Evolutionary conservation across 176 grass and related monocot species (phyloP).

Genomic region (Zea luxurians): DNA sequence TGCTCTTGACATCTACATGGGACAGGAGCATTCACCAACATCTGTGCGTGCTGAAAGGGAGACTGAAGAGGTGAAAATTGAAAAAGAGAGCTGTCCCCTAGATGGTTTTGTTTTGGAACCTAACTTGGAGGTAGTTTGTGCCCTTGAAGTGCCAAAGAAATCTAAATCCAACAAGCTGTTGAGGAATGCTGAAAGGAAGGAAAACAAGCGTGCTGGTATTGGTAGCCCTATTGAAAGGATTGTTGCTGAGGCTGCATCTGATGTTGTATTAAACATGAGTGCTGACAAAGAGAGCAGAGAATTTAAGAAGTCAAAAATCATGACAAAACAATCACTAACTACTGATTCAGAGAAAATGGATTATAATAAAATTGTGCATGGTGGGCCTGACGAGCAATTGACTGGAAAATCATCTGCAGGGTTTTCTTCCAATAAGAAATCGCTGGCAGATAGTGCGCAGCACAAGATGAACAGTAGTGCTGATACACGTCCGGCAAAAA

Average conservation of each 20-base stretch:
- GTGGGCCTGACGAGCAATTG: conserved; percentile 38
- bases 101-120: conserved; percentile 41
- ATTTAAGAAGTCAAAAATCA: conserved; percentile 46
- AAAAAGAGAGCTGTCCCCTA: conserved; percentile 33
- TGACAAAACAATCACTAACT: conserved; percentile 38
- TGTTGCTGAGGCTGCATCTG: conserved; percentile 28
- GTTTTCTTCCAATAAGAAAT: conserved; percentile 43
- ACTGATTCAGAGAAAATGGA: conserved; percentile 53
- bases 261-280: conserved; percentile 33
- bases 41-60: conserved; percentile 32
- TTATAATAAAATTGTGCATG: conserved; percentile 19
- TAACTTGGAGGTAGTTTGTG: conserved; percentile 37
- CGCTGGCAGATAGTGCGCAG: conserved; percentile 44
- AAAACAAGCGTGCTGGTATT: conserved; percentile 33
- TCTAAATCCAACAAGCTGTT: conserved; percentile 36
- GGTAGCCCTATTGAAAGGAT: conserved; percentile 31
- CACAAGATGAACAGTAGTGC: conserved; percentile 34
- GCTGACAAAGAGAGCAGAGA: conserved; percentile 43
- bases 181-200: conserved; percentile 50
- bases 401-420: conserved; percentile 45
- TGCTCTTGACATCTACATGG: conserved; percentile 12
- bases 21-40: conserved; percentile 29
- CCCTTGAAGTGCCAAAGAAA: conserved; percentile 47
- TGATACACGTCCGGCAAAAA: conserved; percentile 53
- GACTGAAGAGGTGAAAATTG: conserved; percentile 38